phyloP scores from a whole-genome alignment of 2,329 filamentous ascomycete species.

The Trichophyton benhamiae region DNA sequence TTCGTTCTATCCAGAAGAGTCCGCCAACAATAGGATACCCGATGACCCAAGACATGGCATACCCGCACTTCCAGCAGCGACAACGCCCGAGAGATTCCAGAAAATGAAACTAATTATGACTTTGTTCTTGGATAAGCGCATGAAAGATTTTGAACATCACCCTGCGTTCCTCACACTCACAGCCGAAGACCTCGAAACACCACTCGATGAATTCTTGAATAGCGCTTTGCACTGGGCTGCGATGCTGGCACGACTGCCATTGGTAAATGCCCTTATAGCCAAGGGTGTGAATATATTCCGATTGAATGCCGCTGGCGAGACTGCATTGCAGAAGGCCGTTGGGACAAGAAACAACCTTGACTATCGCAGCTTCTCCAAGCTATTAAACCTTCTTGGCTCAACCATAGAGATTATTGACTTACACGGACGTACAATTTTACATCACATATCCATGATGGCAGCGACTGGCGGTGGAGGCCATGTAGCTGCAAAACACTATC shows the following conservation, averaged over 20 bases:
- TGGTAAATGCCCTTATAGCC: slow-evolving; percentile 68
- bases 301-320: slow-evolving; percentile 81
- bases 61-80: slow-evolving; percentile 39
- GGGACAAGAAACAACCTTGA: slow-evolving; percentile 91
- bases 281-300: slow-evolving; percentile 79
- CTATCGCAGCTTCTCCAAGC: slow-evolving; percentile 74
- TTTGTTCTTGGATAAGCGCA: slow-evolving; percentile 63
- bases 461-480: slow-evolving; percentile 86
- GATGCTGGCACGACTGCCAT: slow-evolving; percentile 71
- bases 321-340: slow-evolving; percentile 82
- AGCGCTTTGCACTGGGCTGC: slow-evolving; percentile 95
- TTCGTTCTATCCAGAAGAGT: slow-evolving; percentile 31
- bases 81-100: slow-evolving; percentile 54
- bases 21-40: slow-evolving; percentile 9
- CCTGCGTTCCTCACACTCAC: slow-evolving; percentile 65
- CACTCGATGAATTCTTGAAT: slow-evolving; percentile 72
- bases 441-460: slow-evolving; percentile 92
- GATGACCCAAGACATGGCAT: slow-evolving; percentile 18
- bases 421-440: slow-evolving; percentile 79
- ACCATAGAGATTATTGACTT: slow-evolving; percentile 85
- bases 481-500: slow-evolving; percentile 78
- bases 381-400: slow-evolving; percentile 75
- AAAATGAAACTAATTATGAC: slow-evolving; percentile 74
- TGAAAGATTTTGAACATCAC: slow-evolving; percentile 59
- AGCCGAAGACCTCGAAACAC: slow-evolving; percentile 74